Percentiles rank a stretch among this genome's conserved stretches.
phyloP scores from a whole-genome alignment of 2,329 filamentous ascomycete genomes.

The Xylariaceae sp. region DNA sequence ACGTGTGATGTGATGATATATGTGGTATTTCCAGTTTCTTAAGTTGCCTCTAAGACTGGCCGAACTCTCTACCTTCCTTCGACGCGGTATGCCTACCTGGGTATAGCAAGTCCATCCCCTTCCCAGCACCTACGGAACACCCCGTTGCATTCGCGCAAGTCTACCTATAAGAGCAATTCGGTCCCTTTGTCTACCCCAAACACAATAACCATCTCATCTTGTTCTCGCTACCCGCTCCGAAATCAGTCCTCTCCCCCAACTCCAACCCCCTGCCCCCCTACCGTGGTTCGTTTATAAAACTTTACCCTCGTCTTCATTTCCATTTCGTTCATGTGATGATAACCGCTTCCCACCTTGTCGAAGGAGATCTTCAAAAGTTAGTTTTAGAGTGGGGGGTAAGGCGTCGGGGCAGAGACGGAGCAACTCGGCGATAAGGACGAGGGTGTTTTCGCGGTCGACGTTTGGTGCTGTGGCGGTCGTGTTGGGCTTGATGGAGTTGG shows the following conservation, averaged over 20 bases:
- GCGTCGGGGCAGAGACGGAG: slow-evolving; percentile 40
- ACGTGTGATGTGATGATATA: not conserved
- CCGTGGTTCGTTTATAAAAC: not conserved
- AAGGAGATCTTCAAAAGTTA: slow-evolving; percentile 44
- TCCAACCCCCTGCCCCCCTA: not conserved
- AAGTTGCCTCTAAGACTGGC: too few relatives aligned
- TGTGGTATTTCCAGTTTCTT: not conserved
- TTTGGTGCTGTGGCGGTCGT: slow-evolving; percentile 35
- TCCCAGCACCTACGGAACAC: not conserved
- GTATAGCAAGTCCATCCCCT: not conserved
- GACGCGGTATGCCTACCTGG: not conserved
- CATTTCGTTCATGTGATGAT: not conserved
- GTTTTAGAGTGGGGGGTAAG: slow-evolving; percentile 36
- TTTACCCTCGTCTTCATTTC: not conserved
- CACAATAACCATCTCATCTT: too few relatives aligned
- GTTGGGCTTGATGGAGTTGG: slow-evolving; percentile 27
- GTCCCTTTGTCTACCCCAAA: too few relatives aligned
- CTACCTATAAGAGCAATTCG: too few relatives aligned
- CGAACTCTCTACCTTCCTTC: not conserved
- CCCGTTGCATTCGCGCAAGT: not conserved
- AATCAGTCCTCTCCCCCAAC: too few relatives aligned
- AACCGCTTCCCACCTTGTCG: slow-evolving; percentile 41
- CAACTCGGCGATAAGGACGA: slow-evolving; percentile 54
- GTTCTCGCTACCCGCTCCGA: too few relatives aligned
- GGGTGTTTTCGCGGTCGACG: slow-evolving; percentile 55